Evolutionary conservation across 306 rosid species (phyloP).

Genomic region (Inga leiocalycina): DNA sequence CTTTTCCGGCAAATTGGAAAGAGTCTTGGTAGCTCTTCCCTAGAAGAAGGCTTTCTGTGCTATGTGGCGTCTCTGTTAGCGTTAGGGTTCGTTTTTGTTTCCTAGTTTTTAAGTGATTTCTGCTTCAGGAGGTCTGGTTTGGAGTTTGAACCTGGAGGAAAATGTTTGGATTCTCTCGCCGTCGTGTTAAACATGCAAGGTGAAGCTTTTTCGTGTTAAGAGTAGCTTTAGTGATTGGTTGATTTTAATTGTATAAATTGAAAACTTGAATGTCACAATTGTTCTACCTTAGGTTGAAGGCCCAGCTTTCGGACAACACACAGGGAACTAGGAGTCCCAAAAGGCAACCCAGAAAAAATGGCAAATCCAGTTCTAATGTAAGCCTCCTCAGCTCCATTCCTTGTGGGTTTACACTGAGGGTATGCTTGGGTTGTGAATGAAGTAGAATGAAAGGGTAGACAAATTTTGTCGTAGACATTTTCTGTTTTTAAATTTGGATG

Average conservation of each 20-base stretch:
- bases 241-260: not conserved
- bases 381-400: constrained; percentile 20
- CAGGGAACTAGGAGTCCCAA: constrained; percentile 82
- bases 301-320: constrained; percentile 68
- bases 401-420: not conserved
- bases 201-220: constrained; percentile 27
- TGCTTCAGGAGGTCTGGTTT: constrained; percentile 17
- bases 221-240: not conserved
- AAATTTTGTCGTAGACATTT: not conserved
- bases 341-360: constrained; percentile 59
- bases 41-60: not conserved
- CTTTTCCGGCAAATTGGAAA: not conserved
- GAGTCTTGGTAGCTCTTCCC: not conserved
- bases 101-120: constrained; percentile 3
- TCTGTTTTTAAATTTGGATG: not conserved
- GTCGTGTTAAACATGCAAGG: constrained; percentile 86
- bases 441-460: not conserved
- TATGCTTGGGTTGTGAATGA: not conserved
- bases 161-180: constrained; percentile 90
- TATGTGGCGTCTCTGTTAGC: constrained; percentile 34
- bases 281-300: constrained; percentile 61
- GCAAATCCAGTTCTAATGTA: constrained; percentile 65
- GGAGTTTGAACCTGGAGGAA: constrained; percentile 19
- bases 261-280: not conserved
- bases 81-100: not conserved